Percentiles rank a stretch among this genome's conserved stretches.
These are phyloP conservation scores for Plasmodium malariae DNA, from an alignment of 169 alveolate species.

Conservation along the genomic window DNA sequence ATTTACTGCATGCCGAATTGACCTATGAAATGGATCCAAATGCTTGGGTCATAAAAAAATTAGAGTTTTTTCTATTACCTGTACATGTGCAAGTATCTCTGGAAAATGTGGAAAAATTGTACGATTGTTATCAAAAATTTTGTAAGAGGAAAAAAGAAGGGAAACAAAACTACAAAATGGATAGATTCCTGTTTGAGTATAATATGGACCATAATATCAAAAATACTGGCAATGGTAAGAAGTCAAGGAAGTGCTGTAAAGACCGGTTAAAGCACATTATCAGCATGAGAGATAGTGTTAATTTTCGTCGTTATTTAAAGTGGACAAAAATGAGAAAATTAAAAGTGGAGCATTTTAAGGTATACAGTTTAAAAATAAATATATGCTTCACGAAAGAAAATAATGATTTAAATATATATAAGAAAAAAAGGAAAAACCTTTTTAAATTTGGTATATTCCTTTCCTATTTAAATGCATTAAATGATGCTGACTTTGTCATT, in stretches of 20 bases:
- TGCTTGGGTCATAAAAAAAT: slow-evolving; percentile 1
- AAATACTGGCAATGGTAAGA: too few relatives aligned
- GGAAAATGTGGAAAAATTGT: slow-evolving; percentile 12
- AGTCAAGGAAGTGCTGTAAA: too few relatives aligned
- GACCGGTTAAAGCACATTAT: too few relatives aligned
- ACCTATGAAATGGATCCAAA: background rate
- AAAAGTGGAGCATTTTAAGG: slow-evolving; percentile 12
- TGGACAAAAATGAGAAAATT: slow-evolving; percentile 16
- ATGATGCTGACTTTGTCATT: slow-evolving; percentile 27
- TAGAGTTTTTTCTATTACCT: slow-evolving; percentile 26
- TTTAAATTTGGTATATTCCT: background rate
- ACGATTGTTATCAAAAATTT: slow-evolving; percentile 24
- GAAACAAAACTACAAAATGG: background rate
- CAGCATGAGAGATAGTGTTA: background rate
- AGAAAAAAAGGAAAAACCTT: background rate
- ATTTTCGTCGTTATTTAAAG: background rate
- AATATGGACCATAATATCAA: too few relatives aligned
- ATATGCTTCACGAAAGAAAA: slow-evolving; percentile 16
- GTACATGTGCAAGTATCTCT: slow-evolving; percentile 26
- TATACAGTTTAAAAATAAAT: background rate
- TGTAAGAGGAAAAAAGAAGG: background rate
- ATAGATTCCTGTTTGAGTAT: slow-evolving; percentile 6
- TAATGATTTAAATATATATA: slow-evolving; percentile 15
- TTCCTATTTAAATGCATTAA: slow-evolving; percentile 7
- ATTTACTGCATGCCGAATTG: slow-evolving; percentile 6